Evolutionary conservation across 2,329 filamentous ascomycete species (phyloP).

Genomic region (Apiospora malaysiana): DNA sequence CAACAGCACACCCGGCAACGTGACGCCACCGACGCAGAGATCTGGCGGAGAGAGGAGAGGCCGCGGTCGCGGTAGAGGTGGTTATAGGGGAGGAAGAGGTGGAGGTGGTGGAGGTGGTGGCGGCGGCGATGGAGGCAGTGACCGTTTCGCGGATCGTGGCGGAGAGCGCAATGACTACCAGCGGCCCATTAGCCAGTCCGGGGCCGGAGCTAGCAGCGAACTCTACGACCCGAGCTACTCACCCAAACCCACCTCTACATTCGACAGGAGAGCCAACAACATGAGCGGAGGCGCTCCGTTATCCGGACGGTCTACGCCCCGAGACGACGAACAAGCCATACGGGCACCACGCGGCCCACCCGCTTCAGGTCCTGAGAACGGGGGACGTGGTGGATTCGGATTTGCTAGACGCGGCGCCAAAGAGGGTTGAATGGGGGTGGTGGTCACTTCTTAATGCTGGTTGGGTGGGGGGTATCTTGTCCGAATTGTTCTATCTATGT

Average conservation of each 20-base stretch:
- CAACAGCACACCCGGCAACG: constrained; percentile 65
- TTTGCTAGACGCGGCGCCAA: constrained; percentile 71
- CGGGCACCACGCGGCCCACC: constrained; percentile 73
- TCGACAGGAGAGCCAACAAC: constrained; percentile 51
- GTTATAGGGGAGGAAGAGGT: constrained; percentile 49
- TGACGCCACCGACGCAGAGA: constrained; percentile 60
- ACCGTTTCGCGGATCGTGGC: constrained; percentile 23
- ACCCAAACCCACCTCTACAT: constrained; percentile 63
- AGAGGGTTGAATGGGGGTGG: constrained; percentile 45
- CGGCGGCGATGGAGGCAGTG: constrained; percentile 47
- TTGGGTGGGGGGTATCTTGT: constrained; percentile 14
- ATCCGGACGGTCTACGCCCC: constrained; percentile 53
- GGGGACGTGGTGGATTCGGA: constrained; percentile 78
- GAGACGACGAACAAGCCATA: constrained; percentile 70
- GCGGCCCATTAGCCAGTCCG: constrained; percentile 39
- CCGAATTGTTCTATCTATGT: constrained; percentile 16
- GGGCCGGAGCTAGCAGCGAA: constrained; percentile 50
- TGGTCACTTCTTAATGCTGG: constrained; percentile 11
- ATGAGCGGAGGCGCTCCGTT: constrained; percentile 40
- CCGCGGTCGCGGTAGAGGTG: constrained; percentile 52
- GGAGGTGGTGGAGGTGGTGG: constrained; percentile 56
- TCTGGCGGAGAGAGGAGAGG: constrained; percentile 54
- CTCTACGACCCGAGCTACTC: constrained; percentile 80
- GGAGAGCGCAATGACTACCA: constrained; percentile 41
- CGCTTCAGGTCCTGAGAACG: constrained; percentile 62